These are phyloP conservation scores for Penicillium sp. DNA, from an alignment of 2,329 filamentous ascomycete species.

Conservation along the genomic window DNA sequence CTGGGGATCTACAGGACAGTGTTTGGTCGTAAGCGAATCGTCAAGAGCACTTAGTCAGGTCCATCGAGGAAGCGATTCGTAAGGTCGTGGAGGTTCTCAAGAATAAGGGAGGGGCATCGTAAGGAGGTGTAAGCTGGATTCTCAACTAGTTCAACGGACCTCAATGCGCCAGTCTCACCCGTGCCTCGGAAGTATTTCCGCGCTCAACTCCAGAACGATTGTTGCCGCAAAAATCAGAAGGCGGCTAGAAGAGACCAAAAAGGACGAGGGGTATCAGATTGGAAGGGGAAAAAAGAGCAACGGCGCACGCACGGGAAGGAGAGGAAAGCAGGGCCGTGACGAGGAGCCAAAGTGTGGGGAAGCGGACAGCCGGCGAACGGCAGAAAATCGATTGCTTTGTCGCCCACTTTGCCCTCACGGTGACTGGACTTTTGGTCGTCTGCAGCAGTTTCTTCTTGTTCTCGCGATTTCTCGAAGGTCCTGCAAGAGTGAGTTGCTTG, in stretches of 20 bases:
- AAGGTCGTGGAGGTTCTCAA: slow-evolving; percentile 9
- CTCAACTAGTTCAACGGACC: slow-evolving; percentile 30
- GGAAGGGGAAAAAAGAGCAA: slow-evolving; percentile 10
- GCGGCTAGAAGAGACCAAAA: background rate
- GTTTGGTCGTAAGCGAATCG: slow-evolving; percentile 20
- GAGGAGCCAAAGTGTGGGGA: slow-evolving; percentile 28
- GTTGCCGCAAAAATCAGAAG: slow-evolving; percentile 7
- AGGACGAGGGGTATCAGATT: slow-evolving; percentile 3
- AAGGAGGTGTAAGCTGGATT: slow-evolving; percentile 21
- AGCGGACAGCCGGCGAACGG: slow-evolving; percentile 27
- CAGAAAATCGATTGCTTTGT: slow-evolving; percentile 30
- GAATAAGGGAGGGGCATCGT: slow-evolving; percentile 15
- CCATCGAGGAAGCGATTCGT: slow-evolving; percentile 12
- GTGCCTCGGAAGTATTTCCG: slow-evolving; percentile 30
- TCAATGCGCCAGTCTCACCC: slow-evolving; percentile 44
- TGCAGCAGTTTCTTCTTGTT: background rate
- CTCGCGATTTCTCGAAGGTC: background rate
- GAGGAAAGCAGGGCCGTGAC: slow-evolving; percentile 8
- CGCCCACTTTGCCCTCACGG: slow-evolving; percentile 18
- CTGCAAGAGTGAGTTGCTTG: background rate
- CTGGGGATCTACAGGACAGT: slow-evolving; percentile 33
- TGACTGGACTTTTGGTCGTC: background rate
- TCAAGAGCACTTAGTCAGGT: slow-evolving; percentile 15
- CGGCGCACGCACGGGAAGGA: slow-evolving; percentile 11
- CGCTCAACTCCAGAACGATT: slow-evolving; percentile 14